A percentile compares a stretch with the other conserved stretches of the same genome.
phyloP scores from a whole-genome alignment of 768 basidiomycete species.

The Boletus rufocinnamomeus region DNA sequence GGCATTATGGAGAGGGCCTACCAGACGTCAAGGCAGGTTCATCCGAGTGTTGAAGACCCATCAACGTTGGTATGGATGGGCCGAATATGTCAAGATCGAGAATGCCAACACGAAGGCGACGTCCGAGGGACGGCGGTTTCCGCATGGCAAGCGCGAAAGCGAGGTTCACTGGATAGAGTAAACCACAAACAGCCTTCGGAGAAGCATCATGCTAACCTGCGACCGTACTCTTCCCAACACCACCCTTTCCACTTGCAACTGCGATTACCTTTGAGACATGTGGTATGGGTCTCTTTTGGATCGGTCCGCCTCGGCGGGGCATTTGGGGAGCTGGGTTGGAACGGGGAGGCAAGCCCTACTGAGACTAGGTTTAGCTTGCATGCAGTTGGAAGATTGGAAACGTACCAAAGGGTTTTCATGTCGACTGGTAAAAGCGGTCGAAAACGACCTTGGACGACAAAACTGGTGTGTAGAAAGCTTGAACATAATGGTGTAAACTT shows the following conservation, averaged over 20 bases:
- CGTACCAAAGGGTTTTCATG: conserved; percentile 64
- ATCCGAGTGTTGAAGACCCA: conserved; percentile 78
- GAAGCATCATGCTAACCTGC: conserved; percentile 56
- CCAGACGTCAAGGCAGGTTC: conserved; percentile 78
- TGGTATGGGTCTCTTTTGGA: conserved; percentile 58
- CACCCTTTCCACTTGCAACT: conserved; percentile 93
- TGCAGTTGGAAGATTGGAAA: neutral
- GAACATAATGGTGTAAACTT: conserved; percentile 3
- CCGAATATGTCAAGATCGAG: conserved; percentile 97
- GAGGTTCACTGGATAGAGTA: conserved; percentile 61
- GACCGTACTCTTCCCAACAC: conserved; percentile 93
- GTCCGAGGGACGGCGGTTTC: conserved; percentile 33
- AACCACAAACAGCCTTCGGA: conserved; percentile 9
- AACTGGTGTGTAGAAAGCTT: conserved; percentile 8
- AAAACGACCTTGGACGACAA: conserved; percentile 18
- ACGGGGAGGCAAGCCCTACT: conserved; percentile 37
- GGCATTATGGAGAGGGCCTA: conserved; percentile 35
- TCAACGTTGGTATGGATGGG: conserved; percentile 89
- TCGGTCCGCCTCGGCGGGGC: conserved; percentile 55
- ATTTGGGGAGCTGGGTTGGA: conserved; percentile 54
- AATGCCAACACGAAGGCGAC: conserved; percentile 72
- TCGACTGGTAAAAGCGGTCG: conserved; percentile 6
- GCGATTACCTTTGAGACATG: conserved; percentile 80
- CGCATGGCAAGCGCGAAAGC: conserved; percentile 69
- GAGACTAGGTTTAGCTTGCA: conserved; percentile 17